Base-by-base conservation (phyloP, 192 early-diverging fungal species). In the Umbelopsis isabellina region DNA sequence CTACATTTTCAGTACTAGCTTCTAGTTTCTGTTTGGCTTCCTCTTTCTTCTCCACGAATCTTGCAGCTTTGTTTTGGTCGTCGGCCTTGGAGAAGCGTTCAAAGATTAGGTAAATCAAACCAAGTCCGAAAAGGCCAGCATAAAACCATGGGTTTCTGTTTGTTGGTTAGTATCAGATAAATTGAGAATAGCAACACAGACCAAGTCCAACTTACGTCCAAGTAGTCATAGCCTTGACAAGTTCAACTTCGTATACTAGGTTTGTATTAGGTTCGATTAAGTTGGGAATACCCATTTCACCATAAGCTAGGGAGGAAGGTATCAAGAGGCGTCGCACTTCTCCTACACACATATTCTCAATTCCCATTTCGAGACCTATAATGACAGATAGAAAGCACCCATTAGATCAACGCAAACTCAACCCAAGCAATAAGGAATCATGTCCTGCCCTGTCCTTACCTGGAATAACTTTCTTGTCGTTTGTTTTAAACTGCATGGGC, bases 281-380 rank as follows among this genome's bases (percentile, higher is more conserved):
- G 5, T 55, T 55, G 20, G 73, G 73, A 50, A 74, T 12, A 11
- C 73, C 73, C 22, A 69, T 11, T 21, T 66, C 58, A 3, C 73
- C 73, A 52, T 69, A 74, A 49, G 58, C 73, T 65, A 74, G 73
- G 10, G 69, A 46, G 46, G 53, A 15, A 50, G 73, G 73, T 30
- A 74, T 74, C 30, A 74, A 52, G 15, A 74, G 37, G 18, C 73
- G 68, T n/a, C 73, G 73, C 18, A 69, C 48, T 68, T 74, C 73
- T 46, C 67, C 73, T 4, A 65, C 55, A 45, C 73, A 74, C 73
- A 74, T 74, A 11, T 58, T 68, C 25, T 69, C 18, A 65, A 74
- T 69, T 46, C 73, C 73, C 27, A 69, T 27, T 21, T 74, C 73
- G 10, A 74, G 33, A 20, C 73, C 72, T 74, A 37, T 46, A 22